Evolutionary conservation across 352 stramenopile species (phyloP), one percentile per base, ranked within the genome.

Genomic region (Phytopythium cucurbitacearum): DNA sequence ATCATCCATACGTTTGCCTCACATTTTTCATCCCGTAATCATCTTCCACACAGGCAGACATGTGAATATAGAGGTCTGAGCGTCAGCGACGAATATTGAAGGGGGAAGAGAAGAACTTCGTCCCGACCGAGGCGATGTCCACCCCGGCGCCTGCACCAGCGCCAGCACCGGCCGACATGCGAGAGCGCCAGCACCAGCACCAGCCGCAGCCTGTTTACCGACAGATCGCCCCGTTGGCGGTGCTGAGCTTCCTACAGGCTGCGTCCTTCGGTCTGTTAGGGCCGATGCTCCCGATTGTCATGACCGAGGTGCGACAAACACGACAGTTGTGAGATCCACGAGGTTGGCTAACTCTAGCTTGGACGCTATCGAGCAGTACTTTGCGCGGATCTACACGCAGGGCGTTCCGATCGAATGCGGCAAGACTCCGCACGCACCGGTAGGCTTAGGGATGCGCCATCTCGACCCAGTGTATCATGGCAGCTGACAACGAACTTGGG

Each of bases 201-300:
- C 39, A 45, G 38, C 53, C 56, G 40, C 36, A 28, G 11, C 32
- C 48, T 11, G 51, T 72, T 40, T 66, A 69, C 40, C 51, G 43
- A 48, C 56, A 69, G 45, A 65, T 89, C 43, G 49, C 49, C 32
- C 56, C 69, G 54, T 67, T 85, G 15, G 57, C 81, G 3, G 76
- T 64, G 1, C 72, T 89, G 10, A 60, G 65, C 12, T 51, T 87
- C 28, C 52, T 91, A 10, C 62, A 73, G 49, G 64, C 76, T 40
- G 68, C 70, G 9, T 78, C 73, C n/a, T 87, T 80, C 51, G 80
- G 80, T 7, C 69, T 91, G 54, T 66, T 89, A 48, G 73, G 70
- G 51, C 77, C 80, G 2, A 74, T 91, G 56, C 54, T 91, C 40
- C 72, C 77, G 2, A 86, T 89, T 56, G 63, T 78, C 40, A 81